Evolutionary conservation across 306 rosid genomes (phyloP), one percentile per base, ranked within the genome.

Genomic region (Castanopsis chinensis): DNA sequence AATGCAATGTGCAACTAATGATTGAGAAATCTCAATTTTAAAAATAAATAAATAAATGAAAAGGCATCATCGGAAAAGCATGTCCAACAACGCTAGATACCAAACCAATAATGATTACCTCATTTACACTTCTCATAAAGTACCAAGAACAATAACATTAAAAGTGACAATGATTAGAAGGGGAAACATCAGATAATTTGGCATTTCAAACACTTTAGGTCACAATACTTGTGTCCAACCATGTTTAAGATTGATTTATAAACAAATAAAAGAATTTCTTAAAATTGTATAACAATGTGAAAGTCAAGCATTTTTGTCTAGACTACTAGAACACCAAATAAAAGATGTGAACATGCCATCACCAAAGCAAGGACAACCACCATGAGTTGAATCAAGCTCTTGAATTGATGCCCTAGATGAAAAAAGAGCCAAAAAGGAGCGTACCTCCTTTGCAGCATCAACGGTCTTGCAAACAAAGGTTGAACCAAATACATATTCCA

Each of bases 401-500:
- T 67, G 28, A 80, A 54, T 14, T 25, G 56, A 21, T 72, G 78
- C 14, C 57, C 52, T 37, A 27, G 57, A 64, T 23, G 59, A 74
- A 35, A 58, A 20, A 73, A 37, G 71, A 76, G 77, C 71, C 65
- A 52, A 80, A 72, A 60, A 74, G 32, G 53, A 32, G 41, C 77
- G 69, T 92, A 95, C 99, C 97, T 95, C 93, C 91, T 92, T 92
- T 43, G 99, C 99, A 80, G 96, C 96, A 80, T 89, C 88, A 64
- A 45, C 78, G 23, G 81, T 91, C 86, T 91, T 95, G 96, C 99
- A 95, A 71, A 95, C 91, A 78, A 95, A 91, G 73, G 99, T 92
- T 78, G 99, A 92, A 74, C 99, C 99, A 76, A 95, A 95, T 64
- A 95, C 89, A 61, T 80, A 95, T 80, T 95, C 99, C 97, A 95